phyloP scores from a whole-genome alignment of 2,329 filamentous ascomycete species.

The Coleophoma crateriformis region DNA sequence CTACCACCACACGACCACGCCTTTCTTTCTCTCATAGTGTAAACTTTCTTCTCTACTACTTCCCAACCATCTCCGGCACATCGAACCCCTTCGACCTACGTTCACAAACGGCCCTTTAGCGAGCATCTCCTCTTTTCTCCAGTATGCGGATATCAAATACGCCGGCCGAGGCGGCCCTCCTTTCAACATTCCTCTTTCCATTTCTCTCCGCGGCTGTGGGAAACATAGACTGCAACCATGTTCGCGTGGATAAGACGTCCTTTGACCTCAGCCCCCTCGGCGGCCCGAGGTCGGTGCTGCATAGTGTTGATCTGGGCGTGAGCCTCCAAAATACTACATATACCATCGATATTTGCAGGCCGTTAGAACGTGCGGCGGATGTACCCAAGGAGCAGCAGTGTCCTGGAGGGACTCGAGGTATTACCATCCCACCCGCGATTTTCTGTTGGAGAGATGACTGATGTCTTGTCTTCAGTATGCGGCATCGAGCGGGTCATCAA shows the following conservation, averaged over 20 bases:
- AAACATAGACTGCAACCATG: conserved; percentile 56
- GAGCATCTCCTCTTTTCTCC: not conserved
- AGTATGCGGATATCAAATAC: conserved; percentile 18
- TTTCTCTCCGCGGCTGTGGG: conserved; percentile 25
- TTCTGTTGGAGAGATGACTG: conserved; percentile 3
- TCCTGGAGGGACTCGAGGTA: conserved; percentile 63
- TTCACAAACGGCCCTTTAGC: too few relatives aligned
- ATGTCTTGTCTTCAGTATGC: conserved; percentile 52
- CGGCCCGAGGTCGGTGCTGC: conserved; percentile 65
- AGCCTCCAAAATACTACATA: conserved; percentile 70
- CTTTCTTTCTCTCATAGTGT: too few relatives aligned
- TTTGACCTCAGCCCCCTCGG: conserved; percentile 61
- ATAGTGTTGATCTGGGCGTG: conserved; percentile 38
- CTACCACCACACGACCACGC: too few relatives aligned
- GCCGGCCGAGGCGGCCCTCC: conserved; percentile 17
- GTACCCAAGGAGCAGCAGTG: conserved; percentile 55
- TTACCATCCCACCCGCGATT: conserved; percentile 11
- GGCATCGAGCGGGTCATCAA: conserved; percentile 59
- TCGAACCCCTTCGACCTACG: too few relatives aligned
- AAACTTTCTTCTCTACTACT: too few relatives aligned
- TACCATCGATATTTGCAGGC: conserved; percentile 70
- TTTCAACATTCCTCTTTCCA: conserved; percentile 22
- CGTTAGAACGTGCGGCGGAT: conserved; percentile 57
- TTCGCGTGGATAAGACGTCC: conserved; percentile 50
- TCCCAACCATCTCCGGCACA: too few relatives aligned